Base-by-base conservation (phyloP, 169 alveolate genomes). In the Eimeria sp. region DNA sequence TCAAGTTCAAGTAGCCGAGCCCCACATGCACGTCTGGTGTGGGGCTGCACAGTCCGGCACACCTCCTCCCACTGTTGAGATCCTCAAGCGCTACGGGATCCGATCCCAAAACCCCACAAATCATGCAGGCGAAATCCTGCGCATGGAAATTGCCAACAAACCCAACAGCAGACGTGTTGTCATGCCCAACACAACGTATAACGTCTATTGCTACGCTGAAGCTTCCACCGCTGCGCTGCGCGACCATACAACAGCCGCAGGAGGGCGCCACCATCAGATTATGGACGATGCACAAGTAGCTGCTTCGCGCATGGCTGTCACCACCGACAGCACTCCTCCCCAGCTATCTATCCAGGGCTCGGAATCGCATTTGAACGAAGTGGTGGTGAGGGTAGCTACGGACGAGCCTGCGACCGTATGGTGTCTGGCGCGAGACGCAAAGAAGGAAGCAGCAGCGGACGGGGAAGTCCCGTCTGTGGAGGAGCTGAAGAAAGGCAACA, bases 131-230 rank as follows among this genome's bases (percentile, higher is more conserved):
- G 94, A 91, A 27, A 65, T 47, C 63, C 86, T 84, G 11, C 89
- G 72, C 25, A 67, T 89, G 87, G 92, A 78, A 45, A 95, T 95
- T 5, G 84, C 92, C 34, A 83, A 80, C 93, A 93, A 95, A 49
- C 90, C 96, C 18, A 58, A 43, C 72, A 83, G 80, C 25, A 70
- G 96, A 30, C 96, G 97, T 5, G 95, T 90, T n/a, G 73, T 97
- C 18, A 90, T 83, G 92, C 98, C 98, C 16, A 67, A 91, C 73
- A 93, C 97, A 22, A 96, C 94, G 73, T 97, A 97, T 83, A 97
- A 97, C 78, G 80, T 97, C 49, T 97, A 80, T 92, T 97, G 98
- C 95, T 97, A 95, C 84, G 95, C 97, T 7, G 97, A 97, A 90
- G 97, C 97, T 7, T 92, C 95, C 2, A 70, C 89, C 7, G 67